phyloP scores from a whole-genome alignment of 2,329 filamentous ascomycete species.

The Aspergillus arachidicola region DNA sequence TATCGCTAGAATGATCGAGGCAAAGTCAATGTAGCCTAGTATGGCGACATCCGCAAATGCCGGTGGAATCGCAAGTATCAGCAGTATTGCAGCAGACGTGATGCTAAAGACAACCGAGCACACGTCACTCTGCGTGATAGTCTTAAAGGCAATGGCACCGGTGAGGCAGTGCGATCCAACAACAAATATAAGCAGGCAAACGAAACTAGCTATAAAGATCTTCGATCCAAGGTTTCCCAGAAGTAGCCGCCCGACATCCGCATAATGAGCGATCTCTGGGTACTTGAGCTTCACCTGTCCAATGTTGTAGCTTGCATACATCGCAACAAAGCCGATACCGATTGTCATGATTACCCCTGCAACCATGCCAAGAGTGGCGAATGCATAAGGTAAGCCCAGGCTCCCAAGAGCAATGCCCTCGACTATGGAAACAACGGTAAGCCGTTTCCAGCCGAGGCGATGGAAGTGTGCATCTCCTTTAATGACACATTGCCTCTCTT shows the following conservation, averaged over 20 bases:
- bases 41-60: constrained; percentile 37
- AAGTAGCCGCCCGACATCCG: constrained; percentile 46
- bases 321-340: constrained; percentile 40
- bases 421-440: constrained; percentile 52
- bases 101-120: constrained; percentile 44
- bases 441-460: constrained; percentile 51
- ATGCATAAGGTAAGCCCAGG: constrained; percentile 47
- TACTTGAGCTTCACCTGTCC: constrained; percentile 40
- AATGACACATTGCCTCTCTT: neutral
- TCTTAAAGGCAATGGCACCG: constrained; percentile 49
- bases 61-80: constrained; percentile 34
- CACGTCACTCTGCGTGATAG: constrained; percentile 40
- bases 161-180: constrained; percentile 50
- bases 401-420: constrained; percentile 53
- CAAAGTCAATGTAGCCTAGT: constrained; percentile 37
- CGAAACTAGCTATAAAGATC: constrained; percentile 45
- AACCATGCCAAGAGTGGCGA: constrained; percentile 49
- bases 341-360: constrained; percentile 46
- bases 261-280: constrained; percentile 45
- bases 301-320: constrained; percentile 46
- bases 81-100: constrained; percentile 41
- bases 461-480: constrained; percentile 16
- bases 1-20: constrained; percentile 34
- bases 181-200: constrained; percentile 45
- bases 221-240: constrained; percentile 43